These are phyloP conservation scores for Pythium rhizo-oryzae DNA, from an alignment of 352 stramenopile species.

Conservation along the genomic window DNA sequence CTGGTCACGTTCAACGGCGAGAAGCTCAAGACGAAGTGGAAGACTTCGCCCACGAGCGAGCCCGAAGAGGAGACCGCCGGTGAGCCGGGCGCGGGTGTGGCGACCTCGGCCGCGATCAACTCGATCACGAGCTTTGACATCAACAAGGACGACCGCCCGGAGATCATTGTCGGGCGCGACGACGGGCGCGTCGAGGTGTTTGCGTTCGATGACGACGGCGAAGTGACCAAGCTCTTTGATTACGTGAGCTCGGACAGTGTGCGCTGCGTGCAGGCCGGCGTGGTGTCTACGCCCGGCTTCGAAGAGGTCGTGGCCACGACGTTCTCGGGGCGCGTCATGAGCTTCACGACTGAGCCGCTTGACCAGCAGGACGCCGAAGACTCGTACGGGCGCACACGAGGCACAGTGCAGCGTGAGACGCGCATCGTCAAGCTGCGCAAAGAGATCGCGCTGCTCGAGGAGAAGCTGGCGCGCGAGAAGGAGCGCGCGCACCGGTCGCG, in stretches of 20 bases:
- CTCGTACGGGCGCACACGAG: slow-evolving; percentile 73
- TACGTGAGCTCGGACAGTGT: slow-evolving; percentile 75
- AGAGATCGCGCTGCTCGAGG: slow-evolving; percentile 65
- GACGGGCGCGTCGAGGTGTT: slow-evolving; percentile 83
- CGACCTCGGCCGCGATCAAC: slow-evolving; percentile 47
- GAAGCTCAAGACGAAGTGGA: slow-evolving; percentile 67
- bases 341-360: slow-evolving; percentile 83
- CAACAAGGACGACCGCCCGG: slow-evolving; percentile 74
- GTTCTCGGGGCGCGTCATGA: slow-evolving; percentile 80
- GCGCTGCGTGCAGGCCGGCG: slow-evolving; percentile 68
- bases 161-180: slow-evolving; percentile 81
- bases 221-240: slow-evolving; percentile 70
- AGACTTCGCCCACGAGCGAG: slow-evolving; percentile 21
- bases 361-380: slow-evolving; percentile 76
- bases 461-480: slow-evolving; percentile 69
- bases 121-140: slow-evolving; percentile 80
- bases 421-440: slow-evolving; percentile 85
- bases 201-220: slow-evolving; percentile 49
- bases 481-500: slow-evolving; percentile 39
- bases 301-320: slow-evolving; percentile 80
- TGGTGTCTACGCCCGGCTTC: slow-evolving; percentile 70
- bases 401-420: slow-evolving; percentile 73
- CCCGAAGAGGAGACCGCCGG: slow-evolving; percentile 10
- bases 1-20: slow-evolving; percentile 71
- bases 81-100: neutral